A percentile compares a stretch with the other conserved stretches of the same genome.
Evolutionary conservation across 345 rosid species (phyloP).

Genomic region (Hibiscus mutabilis): DNA sequence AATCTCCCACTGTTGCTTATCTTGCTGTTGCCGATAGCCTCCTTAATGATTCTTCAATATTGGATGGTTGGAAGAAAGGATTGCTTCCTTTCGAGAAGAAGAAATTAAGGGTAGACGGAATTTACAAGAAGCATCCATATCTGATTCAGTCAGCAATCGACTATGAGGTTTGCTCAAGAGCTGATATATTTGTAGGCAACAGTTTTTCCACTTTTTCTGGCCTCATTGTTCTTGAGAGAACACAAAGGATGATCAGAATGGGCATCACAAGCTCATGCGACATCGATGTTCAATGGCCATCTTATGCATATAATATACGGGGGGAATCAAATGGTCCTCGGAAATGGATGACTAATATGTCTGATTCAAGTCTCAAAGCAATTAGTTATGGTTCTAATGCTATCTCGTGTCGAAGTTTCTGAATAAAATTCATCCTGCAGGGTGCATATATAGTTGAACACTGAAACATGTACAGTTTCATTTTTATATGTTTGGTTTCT

Average conservation of each 20-base stretch:
- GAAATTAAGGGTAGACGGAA: conserved; percentile 61
- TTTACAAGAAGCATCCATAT: conserved; percentile 73
- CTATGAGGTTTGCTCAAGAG: conserved; percentile 82
- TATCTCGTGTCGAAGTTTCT: conserved; percentile 56
- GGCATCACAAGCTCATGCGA: conserved; percentile 56
- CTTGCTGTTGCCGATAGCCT: conserved; percentile 87
- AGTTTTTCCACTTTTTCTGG: conserved; percentile 95
- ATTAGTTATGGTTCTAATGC: conserved; percentile 75
- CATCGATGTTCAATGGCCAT: conserved; percentile 56
- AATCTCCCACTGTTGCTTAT: conserved; percentile 61
- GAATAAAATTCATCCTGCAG: not conserved
- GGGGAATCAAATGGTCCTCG: conserved; percentile 60
- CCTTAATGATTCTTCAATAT: conserved; percentile 63
- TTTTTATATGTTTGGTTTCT: not conserved
- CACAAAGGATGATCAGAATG: conserved; percentile 60
- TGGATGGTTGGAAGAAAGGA: conserved; percentile 72
- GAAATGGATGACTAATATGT: conserved; percentile 88
- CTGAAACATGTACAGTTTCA: conserved; percentile 1
- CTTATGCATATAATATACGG: conserved; percentile 71
- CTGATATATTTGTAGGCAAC: conserved; percentile 87
- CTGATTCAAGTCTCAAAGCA: conserved; percentile 64
- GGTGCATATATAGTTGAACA: not conserved
- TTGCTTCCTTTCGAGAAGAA: conserved; percentile 77
- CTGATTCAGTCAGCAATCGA: conserved; percentile 93
- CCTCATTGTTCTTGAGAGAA: conserved; percentile 79